These are phyloP conservation scores for Suillus sp. DNA, from an alignment of 768 basidiomycete genomes.

Conservation along the genomic window DNA sequence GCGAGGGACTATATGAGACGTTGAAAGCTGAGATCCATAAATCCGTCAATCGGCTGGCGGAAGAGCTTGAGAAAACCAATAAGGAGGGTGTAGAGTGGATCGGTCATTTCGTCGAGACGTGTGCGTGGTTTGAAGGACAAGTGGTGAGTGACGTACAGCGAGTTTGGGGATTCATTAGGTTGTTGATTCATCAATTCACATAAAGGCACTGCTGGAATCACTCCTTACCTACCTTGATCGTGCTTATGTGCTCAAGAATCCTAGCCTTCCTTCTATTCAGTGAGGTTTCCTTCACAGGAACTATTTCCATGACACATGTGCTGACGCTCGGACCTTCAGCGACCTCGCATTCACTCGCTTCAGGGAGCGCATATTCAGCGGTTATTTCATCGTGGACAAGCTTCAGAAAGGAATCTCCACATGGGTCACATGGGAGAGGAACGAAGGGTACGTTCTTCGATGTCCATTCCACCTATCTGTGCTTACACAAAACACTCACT, in stretches of 20 bases:
- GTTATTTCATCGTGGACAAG: constrained; percentile 42
- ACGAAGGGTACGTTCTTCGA: constrained; percentile 33
- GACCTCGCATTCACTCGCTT: constrained; percentile 62
- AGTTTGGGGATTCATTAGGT: neutral
- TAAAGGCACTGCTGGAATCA: constrained; percentile 58
- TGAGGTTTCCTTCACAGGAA: constrained; percentile 30
- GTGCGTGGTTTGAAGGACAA: constrained; percentile 65
- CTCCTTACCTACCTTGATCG: constrained; percentile 75
- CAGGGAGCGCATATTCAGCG: constrained; percentile 50
- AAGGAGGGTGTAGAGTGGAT: constrained; percentile 55
- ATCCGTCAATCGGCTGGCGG: constrained; percentile 45
- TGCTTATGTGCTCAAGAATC: constrained; percentile 51
- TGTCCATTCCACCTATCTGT: constrained; percentile 10
- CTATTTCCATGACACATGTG: neutral
- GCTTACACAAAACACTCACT: neutral
- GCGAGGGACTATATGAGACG: constrained; percentile 58
- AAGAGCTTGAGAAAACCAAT: constrained; percentile 35
- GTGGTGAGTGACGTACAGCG: constrained; percentile 48
- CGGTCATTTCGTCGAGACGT: constrained; percentile 51
- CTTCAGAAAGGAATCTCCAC: constrained; percentile 47
- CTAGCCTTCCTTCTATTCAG: constrained; percentile 46
- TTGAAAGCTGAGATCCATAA: constrained; percentile 64
- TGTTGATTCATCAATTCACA: constrained; percentile 9
- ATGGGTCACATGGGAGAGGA: constrained; percentile 61
- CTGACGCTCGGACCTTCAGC: constrained; percentile 35